Evolutionary conservation across 352 stramenopile species (phyloP).

Genomic region (Aphanomyces cochlioides): DNA sequence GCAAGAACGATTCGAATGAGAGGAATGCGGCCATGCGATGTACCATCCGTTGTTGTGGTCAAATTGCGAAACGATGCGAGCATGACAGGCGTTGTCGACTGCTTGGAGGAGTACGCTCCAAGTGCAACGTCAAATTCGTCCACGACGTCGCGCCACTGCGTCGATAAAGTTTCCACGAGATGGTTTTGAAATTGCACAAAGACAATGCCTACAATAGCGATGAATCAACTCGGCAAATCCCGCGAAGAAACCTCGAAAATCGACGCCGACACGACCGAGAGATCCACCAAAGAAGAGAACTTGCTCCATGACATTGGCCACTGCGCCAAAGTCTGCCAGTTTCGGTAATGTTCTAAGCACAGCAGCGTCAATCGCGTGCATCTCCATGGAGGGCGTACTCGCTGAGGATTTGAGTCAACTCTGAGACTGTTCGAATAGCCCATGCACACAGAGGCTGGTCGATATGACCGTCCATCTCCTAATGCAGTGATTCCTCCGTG

Average conservation of each 20-base stretch:
- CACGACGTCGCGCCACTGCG: slow-evolving; percentile 53
- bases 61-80: slow-evolving; percentile 57
- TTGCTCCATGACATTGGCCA: slow-evolving; percentile 76
- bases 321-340: slow-evolving; percentile 76
- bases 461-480: slow-evolving; percentile 74
- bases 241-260: slow-evolving; percentile 53
- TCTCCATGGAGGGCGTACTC: slow-evolving; percentile 39
- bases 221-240: not conserved
- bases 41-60: slow-evolving; percentile 25
- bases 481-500: not conserved
- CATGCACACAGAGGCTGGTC: slow-evolving; percentile 74
- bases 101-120: slow-evolving; percentile 38
- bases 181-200: slow-evolving; percentile 82
- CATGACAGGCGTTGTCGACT: slow-evolving; percentile 62
- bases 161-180: slow-evolving; percentile 58
- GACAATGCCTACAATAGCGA: slow-evolving; percentile 40
- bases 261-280: slow-evolving; percentile 70
- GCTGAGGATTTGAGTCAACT: slow-evolving; percentile 78
- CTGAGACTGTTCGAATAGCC: slow-evolving; percentile 70
- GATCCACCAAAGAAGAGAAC: slow-evolving; percentile 83
- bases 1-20: slow-evolving; percentile 30
- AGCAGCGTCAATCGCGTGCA: not conserved
- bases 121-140: slow-evolving; percentile 64
- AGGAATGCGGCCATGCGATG: slow-evolving; percentile 15
- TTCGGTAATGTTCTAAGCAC: slow-evolving; percentile 69